These are phyloP conservation scores for Chrysophaeum taylorii DNA, from an alignment of 352 stramenopile species.

Conservation along the genomic window DNA sequence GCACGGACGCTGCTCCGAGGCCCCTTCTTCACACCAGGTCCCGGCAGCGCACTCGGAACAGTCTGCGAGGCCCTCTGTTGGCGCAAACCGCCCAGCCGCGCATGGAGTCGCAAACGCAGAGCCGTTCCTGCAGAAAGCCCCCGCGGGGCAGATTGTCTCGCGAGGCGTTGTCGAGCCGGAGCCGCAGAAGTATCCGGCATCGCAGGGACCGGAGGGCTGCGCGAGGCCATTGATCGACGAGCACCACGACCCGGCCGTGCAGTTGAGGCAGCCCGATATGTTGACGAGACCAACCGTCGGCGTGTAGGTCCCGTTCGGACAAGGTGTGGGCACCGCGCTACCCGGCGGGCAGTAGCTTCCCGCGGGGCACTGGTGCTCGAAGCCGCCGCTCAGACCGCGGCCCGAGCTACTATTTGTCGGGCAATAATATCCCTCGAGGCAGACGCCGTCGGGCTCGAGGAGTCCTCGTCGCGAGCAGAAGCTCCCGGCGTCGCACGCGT, in stretches of 20 bases:
- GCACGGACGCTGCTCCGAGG: constrained; percentile 37
- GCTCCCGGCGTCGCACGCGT: constrained; percentile 28
- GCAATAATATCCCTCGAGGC: constrained; percentile 26
- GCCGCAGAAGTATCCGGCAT: constrained; percentile 69
- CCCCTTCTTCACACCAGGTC: constrained; percentile 42
- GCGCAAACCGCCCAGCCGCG: constrained; percentile 33
- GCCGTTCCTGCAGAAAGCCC: constrained; percentile 52
- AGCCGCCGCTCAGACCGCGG: background rate
- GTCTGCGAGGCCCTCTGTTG: constrained; percentile 52
- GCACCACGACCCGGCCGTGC: constrained; percentile 27
- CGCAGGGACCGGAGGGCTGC: constrained; percentile 54
- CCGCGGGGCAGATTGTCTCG: constrained; percentile 29
- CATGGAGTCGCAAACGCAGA: constrained; percentile 48
- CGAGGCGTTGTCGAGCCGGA: constrained; percentile 11
- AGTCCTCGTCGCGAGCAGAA: constrained; percentile 35
- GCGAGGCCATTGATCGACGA: constrained; percentile 48
- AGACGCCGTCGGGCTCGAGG: constrained; percentile 16
- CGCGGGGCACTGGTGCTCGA: constrained; percentile 39
- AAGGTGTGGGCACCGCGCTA: constrained; percentile 44
- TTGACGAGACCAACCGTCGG: constrained; percentile 45
- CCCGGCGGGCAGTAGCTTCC: constrained; percentile 25
- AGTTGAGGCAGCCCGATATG: constrained; percentile 53
- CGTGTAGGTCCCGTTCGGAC: constrained; percentile 52
- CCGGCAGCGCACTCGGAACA: constrained; percentile 47
- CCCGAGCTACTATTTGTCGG: constrained; percentile 28